A percentile compares a stretch with the other conserved stretches of the same genome.
Conservation (phyloP, 1,284 basidiomycete species). For the Marasmius tenuissimus region DNA sequence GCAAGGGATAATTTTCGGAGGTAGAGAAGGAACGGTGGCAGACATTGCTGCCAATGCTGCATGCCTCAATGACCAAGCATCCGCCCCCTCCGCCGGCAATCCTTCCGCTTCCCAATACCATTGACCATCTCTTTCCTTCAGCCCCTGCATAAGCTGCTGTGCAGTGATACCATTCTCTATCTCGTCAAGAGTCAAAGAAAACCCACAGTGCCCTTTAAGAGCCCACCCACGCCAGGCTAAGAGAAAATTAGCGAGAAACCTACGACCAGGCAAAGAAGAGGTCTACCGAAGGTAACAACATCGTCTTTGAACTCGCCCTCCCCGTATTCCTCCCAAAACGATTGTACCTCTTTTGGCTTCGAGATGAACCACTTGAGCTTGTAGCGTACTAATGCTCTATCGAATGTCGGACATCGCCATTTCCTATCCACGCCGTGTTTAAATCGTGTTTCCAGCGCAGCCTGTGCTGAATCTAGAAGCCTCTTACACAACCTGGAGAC, state of each 20-base stretch:
- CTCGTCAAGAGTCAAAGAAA: slow-evolving; percentile 35
- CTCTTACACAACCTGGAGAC: slow-evolving; percentile 33
- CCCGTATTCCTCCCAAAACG: slow-evolving; percentile 38
- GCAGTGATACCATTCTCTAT: slow-evolving; percentile 32
- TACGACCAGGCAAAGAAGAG: slow-evolving; percentile 11
- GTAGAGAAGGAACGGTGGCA: neutral
- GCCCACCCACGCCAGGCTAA: slow-evolving; percentile 38
- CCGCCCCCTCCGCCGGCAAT: neutral
- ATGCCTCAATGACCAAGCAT: slow-evolving; percentile 7
- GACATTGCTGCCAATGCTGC: neutral
- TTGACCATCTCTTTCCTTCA: slow-evolving; percentile 14
- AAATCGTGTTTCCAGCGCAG: slow-evolving; percentile 15
- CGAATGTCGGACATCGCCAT: slow-evolving; percentile 40
- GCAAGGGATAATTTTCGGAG: neutral
- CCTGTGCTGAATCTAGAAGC: slow-evolving; percentile 32
- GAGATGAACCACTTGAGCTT: slow-evolving; percentile 40
- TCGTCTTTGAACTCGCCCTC: slow-evolving; percentile 41
- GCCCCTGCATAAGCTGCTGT: slow-evolving; percentile 28
- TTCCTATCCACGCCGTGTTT: slow-evolving; percentile 23
- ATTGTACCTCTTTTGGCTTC: slow-evolving; percentile 34
- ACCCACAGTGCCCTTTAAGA: slow-evolving; percentile 41
- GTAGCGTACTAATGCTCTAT: slow-evolving; percentile 39
- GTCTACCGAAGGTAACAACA: slow-evolving; percentile 34
- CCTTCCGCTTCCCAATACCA: slow-evolving; percentile 13
- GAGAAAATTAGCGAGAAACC: slow-evolving; percentile 1